phyloP scores from a whole-genome alignment of 345 rosid species.

The Kandelia obovata region DNA sequence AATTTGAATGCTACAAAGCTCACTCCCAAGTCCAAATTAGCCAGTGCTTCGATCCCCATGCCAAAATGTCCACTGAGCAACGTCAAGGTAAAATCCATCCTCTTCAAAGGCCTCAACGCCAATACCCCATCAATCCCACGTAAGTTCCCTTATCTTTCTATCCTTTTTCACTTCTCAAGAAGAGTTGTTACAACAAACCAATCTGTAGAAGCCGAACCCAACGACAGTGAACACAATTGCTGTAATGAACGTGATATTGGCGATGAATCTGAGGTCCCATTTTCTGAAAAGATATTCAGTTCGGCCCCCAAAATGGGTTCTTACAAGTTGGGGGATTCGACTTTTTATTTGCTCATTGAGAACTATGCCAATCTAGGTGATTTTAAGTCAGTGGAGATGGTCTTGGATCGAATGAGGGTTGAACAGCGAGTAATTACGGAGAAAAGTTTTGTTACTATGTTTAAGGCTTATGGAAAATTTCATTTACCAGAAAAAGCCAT shows the following conservation, averaged over 20 bases:
- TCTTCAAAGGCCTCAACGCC: slow-evolving; percentile 17
- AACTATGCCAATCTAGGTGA: slow-evolving; percentile 52
- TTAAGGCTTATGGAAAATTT: slow-evolving; percentile 74
- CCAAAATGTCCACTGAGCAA: slow-evolving; percentile 39
- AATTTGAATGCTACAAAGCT: too few species aligned
- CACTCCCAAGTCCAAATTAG: too few species aligned
- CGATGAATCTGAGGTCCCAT: slow-evolving; percentile 33
- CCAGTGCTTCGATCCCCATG: slow-evolving; percentile 24
- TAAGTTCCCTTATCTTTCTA: slow-evolving; percentile 15
- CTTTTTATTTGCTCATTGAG: slow-evolving; percentile 64
- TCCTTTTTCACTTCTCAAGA: slow-evolving; percentile 2
- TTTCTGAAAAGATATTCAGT: slow-evolving; percentile 48
- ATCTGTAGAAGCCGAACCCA: slow-evolving; percentile 5
- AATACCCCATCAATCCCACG: slow-evolving; percentile 22
- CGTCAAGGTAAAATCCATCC: slow-evolving; percentile 18
- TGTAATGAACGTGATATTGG: slow-evolving; percentile 3
- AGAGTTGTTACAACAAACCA: not conserved
- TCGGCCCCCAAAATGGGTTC: slow-evolving; percentile 59
- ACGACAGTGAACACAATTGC: not conserved
- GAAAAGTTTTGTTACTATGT: slow-evolving; percentile 49
- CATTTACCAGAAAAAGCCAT: slow-evolving; percentile 60
- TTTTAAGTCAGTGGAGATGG: slow-evolving; percentile 51
- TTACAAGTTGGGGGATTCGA: slow-evolving; percentile 66
- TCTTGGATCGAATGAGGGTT: slow-evolving; percentile 52
- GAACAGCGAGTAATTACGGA: slow-evolving; percentile 62